Evolutionary conservation across 2,329 filamentous ascomycete genomes (phyloP), one percentile per base, ranked within the genome.

Genomic region (Chaetothyriales sp.): DNA sequence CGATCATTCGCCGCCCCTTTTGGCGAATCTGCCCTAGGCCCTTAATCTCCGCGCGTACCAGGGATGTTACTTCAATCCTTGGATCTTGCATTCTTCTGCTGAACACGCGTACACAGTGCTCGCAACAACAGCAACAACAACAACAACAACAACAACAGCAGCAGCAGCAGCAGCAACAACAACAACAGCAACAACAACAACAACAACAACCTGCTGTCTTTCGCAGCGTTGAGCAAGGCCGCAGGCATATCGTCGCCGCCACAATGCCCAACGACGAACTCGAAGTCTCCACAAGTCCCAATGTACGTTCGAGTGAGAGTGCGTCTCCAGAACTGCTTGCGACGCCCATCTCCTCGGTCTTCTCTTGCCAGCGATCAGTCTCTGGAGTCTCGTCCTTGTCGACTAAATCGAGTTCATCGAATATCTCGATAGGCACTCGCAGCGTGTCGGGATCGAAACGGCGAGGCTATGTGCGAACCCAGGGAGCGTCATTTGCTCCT

Each of bases 401-500:
- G 18, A 68, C 66, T 29, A 67, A 67, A 25, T 74, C 60, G n/a
- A 67, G 68, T 18, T 70, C 67, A 37, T 73, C 72, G 25, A 67
- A 67, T 55, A 67, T 65, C 50, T 71, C 69, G 40, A 63, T 63
- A 46, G 66, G 67, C 61, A 63, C 66, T 52, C 71, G 70, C 43
- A 64, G 64, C 37, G 67, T 68, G 10, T 67, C 69, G 10, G 44
- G 44, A 10, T 52, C 59, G 29, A 54, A 57, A 45, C 77, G 86
- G 61, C 78, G 89, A 56, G 89, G 89, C 44, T 95, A 90, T 70
- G 86, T 94, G 71, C 80, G 89, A 48, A 89, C 89, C 0, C 85
- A 89, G 65, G 86, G 83, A 50, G 94, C 86, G 49, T 80, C 89
- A 63, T 98, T 97, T 67, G 87, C 92, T 22, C 85, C 86, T 54